phyloP scores from a whole-genome alignment of 805 yeast species.

The Vanderwaltozyma verrucispora region DNA sequence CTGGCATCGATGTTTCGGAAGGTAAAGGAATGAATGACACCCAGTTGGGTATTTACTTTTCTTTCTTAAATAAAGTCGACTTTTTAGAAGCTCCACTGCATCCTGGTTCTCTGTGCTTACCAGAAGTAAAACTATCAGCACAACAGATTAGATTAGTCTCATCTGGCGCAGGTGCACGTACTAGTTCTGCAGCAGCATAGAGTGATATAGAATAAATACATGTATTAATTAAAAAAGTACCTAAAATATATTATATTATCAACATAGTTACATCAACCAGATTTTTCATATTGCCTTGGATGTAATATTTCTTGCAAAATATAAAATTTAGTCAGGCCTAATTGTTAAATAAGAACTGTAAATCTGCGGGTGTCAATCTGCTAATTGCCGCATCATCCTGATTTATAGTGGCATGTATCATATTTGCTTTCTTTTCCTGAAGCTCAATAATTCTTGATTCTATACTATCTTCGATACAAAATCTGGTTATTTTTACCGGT shows the following conservation, averaged over 20 bases:
- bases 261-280: too few relatives aligned
- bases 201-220: not conserved
- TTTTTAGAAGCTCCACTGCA: conserved; percentile 58
- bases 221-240: too few relatives aligned
- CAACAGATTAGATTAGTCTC: conserved; percentile 49
- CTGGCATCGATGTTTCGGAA: conserved; percentile 53
- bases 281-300: too few relatives aligned
- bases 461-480: conserved; percentile 93
- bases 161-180: conserved; percentile 68
- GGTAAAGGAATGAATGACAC: conserved; percentile 68
- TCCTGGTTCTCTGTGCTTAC: conserved; percentile 37
- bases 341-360: conserved; percentile 87
- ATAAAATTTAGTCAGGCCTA: conserved; percentile 21
- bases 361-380: conserved; percentile 82
- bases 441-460: conserved; percentile 92
- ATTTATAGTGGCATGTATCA: conserved; percentile 95
- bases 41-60: conserved; percentile 64
- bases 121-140: conserved; percentile 43
- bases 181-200: conserved; percentile 42
- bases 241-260: too few relatives aligned
- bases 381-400: conserved; percentile 86
- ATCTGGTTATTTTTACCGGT: conserved; percentile 85
- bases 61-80: conserved; percentile 72
- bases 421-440: conserved; percentile 95
- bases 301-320: too few relatives aligned